Base-by-base conservation (phyloP, 176 grass and related monocot genomes). In the Juncus inflexus region DNA sequence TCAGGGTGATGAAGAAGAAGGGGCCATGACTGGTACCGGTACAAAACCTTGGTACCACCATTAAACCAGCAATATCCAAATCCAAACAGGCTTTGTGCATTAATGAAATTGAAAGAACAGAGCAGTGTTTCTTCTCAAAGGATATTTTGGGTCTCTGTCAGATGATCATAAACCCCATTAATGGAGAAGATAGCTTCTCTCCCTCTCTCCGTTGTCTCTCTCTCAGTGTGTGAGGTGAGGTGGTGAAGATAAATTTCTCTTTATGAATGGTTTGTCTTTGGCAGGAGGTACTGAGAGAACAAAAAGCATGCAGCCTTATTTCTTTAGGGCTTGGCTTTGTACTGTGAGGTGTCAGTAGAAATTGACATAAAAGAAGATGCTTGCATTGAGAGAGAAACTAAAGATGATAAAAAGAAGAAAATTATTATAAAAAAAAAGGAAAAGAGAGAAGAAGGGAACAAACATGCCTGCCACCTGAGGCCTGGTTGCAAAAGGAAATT, bases 351-450 rank as follows among this genome's bases (percentile, higher is more conserved):
- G 80, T 70, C 78, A 50, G 78, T 47, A 47, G 2, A 72, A 11
- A 67, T 55, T 86, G 77, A 83, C 80, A 80, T 64, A 86, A 78
- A 90, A 76, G 87, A 90, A 91, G 89, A 86, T 89, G 87, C 77
- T 60, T 71, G 79, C 28, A 42, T 68, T 62, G 60, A 69, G 70
- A 59, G 47, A 75, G 63, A 53, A 72, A 73, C 73, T 64, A 74
- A 82, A 77, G 67, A 40, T 54, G 40, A 49, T 12, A 47, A 58
- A 51, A 68, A 43, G 12, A 19, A 66, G 38, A 42, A 12, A 62
- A 28, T 28, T 28, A 28, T 28, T 28, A 28, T 28, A 28, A 51
- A 14, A 65, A 47, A 63, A 82, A 60, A 60, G 60, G 42, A 15
- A 72, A 78, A 78, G 53, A 74, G 40, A 47, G 55, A 9, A 14